Base-by-base conservation (phyloP, 1,284 basidiomycete genomes). In the Rhodotorula sp. region DNA sequence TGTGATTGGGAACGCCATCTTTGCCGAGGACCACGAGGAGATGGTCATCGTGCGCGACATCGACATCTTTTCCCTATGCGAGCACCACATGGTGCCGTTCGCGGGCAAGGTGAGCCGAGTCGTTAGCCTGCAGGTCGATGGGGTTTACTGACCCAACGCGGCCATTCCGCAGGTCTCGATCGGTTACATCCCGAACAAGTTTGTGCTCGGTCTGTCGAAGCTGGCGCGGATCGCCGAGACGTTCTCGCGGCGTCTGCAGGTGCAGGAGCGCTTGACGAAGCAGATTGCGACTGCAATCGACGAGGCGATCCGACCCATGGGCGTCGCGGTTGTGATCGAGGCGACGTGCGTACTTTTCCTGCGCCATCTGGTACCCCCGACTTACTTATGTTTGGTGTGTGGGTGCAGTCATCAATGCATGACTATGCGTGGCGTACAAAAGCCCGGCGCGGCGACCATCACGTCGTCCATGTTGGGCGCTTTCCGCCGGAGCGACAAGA, bases 391-490 rank as follows among this genome's bases (percentile, higher is more conserved):
- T 21, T 16, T 45, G 26, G 31, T 18, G 34, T 19, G 63, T 21
- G 71, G 79, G 49, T 75, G 70, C 79, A 95, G 94, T 54, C 97
- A 99, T 83, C 87, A 99, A 83, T 99, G 97, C 81, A 99, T 99
- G 97, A 94, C 95, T 2, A 99, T 99, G 95, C 89, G 97, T 70
- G 97, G 97, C 55, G 97, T 99, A 2, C 97, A 99, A 83, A 99
- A 99, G 83, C 95, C 95, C 3, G 95, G 97, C 43, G 87, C 95
- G 12, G 88, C 90, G 28, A 99, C 97, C 0, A 91, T 97, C 48
- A 99, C 97, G 2, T 95, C 92, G n/a, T 97, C 95, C 77, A 99
- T 99, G 97, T 85, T 98, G 66, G 97, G 97, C 18, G 97, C 93
- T 79, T 99, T 99, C 86, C 87, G 97, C 67, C 90, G 92, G 19